Evolutionary conservation across 1,284 basidiomycete species (phyloP).

Genomic region (Coniferiporia weirii): DNA sequence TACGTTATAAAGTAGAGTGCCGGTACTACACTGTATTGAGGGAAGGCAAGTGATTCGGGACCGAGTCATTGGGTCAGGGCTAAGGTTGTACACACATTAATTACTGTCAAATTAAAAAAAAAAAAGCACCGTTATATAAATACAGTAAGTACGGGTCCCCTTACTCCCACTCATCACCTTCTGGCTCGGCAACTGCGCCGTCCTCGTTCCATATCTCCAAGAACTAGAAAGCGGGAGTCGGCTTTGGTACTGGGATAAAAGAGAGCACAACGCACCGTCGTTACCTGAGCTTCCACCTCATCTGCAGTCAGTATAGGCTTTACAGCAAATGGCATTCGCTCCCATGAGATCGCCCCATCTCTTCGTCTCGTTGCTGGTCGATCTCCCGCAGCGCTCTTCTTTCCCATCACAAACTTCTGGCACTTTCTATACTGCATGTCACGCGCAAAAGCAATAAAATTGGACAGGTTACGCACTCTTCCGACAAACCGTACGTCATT

Average conservation of each 20-base stretch:
- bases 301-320: slow-evolving; percentile 51
- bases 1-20: too few species aligned
- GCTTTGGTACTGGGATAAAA: background rate
- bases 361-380: slow-evolving; percentile 64
- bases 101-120: too few species aligned
- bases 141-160: background rate
- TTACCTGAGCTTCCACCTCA: slow-evolving; percentile 54
- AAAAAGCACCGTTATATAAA: too few species aligned
- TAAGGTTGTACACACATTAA: too few species aligned
- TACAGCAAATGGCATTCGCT: slow-evolving; percentile 61
- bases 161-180: slow-evolving; percentile 34
- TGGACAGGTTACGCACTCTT: slow-evolving; percentile 59
- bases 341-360: slow-evolving; percentile 63
- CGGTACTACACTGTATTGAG: too few species aligned
- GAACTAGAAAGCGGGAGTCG: slow-evolving; percentile 42
- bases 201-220: slow-evolving; percentile 78
- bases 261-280: slow-evolving; percentile 39
- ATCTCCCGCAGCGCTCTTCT: slow-evolving; percentile 83
- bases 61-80: too few species aligned
- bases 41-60: too few species aligned
- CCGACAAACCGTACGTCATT: slow-evolving; percentile 72
- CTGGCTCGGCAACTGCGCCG: slow-evolving; percentile 66
- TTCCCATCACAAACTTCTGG: slow-evolving; percentile 74
- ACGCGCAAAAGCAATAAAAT: background rate
- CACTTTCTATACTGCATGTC: slow-evolving; percentile 62